Base-by-base conservation (phyloP, 2,329 filamentous ascomycete species). In the Eutypa lata region DNA sequence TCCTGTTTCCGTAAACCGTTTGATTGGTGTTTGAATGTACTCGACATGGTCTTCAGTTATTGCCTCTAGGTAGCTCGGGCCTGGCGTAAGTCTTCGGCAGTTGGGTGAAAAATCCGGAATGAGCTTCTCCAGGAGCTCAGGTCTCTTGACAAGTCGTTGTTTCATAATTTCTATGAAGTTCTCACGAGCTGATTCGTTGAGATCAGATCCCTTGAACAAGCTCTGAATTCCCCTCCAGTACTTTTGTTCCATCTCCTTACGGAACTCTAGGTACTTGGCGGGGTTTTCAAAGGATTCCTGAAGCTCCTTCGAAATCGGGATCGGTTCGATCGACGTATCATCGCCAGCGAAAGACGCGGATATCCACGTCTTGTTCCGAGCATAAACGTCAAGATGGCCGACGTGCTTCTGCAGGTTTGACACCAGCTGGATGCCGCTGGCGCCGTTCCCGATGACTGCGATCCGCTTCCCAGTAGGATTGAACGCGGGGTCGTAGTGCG, bases 31-130 rank as follows among this genome's bases (percentile, higher is more conserved):
- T 33, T 74, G 75, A 59, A 87, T 82, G 57, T 82, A 84, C 14
- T 76, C 74, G n/a, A 87, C 83, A 50, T 88, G 87, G 6, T 79
- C 76, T 56, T 82, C 75, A 0, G 77, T 74, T 24, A 88, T 71
- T 0, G 84, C 83, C 63, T 88, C 86, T 5, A 89, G 76, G 59
- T 89, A 89, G 0, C 84, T 85, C 0, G 84, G 84, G 0, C 85
- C 84, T 0, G 86, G 83, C 0, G 86, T 89, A 0, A 87, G 70
- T 2, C 86, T 77, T 10, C 85, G 77, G 57, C 86, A 89, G 58
- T 84, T 78, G 11, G 81, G 83, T 0, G 83, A 80, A 58, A 86
- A 88, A 55, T 84, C 78, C 0, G 86, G 86, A 4, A 84, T 71
- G 2, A 88, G 73, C 19, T 76, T 71, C 3, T 82, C 71, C 0